A percentile compares a stretch with the other conserved stretches of the same genome.
Evolutionary conservation across 2,329 filamentous ascomycete genomes (phyloP).

Genomic region (Nemania serpens): DNA sequence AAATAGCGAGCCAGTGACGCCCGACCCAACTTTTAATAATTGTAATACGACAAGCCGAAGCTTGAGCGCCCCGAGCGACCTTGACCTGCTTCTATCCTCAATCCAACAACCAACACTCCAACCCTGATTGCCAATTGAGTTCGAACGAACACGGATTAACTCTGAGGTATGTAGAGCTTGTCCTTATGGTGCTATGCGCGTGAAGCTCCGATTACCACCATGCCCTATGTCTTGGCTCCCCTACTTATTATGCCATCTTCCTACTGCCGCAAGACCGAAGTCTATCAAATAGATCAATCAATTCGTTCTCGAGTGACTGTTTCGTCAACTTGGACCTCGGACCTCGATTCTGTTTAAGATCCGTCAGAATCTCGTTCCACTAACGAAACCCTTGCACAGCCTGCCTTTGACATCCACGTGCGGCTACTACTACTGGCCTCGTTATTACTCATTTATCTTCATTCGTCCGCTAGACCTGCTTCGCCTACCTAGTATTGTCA

Average conservation of each 20-base stretch:
- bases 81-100: slow-evolving; percentile 21
- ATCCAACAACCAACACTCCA: background rate
- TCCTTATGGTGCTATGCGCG: too few species aligned
- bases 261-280: slow-evolving; percentile 1
- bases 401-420: slow-evolving; percentile 10
- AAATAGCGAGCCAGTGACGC: slow-evolving; percentile 7
- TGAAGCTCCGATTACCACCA: background rate
- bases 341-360: background rate
- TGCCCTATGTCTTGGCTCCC: background rate
- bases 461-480: slow-evolving; percentile 1
- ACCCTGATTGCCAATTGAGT: slow-evolving; percentile 8
- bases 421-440: slow-evolving; percentile 16
- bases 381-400: slow-evolving; percentile 15
- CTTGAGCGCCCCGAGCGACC: slow-evolving; percentile 15
- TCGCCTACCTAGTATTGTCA: slow-evolving; percentile 21
- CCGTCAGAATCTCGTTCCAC: background rate
- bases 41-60: slow-evolving; percentile 26
- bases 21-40: slow-evolving; percentile 21
- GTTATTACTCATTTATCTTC: slow-evolving; percentile 20
- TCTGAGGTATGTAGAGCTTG: slow-evolving; percentile 13
- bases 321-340: background rate
- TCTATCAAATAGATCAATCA: background rate
- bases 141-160: background rate
- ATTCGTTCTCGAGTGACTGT: background rate
- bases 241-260: background rate